Conservation (phyloP, 179 eudicot genomes). For the Monotropa hypopitys region DNA sequence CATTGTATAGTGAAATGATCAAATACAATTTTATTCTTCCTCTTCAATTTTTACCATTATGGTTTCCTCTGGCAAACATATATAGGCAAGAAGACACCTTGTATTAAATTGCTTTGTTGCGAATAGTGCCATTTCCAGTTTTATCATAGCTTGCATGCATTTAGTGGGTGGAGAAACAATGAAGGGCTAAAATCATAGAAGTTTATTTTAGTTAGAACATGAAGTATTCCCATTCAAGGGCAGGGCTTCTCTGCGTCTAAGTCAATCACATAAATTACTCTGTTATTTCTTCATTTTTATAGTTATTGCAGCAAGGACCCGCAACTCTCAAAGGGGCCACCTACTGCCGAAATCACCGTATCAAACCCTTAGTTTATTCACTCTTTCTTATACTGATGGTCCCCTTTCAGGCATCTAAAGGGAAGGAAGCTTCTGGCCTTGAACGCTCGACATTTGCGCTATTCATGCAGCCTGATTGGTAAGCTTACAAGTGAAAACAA, state of each 20-base stretch:
- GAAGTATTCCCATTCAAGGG: not conserved
- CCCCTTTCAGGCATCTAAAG: conserved; percentile 58
- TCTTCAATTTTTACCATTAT: too few species aligned
- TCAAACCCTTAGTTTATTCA: not conserved
- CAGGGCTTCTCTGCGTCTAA: not conserved
- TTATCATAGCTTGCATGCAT: not conserved
- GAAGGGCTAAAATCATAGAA: not conserved
- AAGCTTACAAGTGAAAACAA: conserved; percentile 8
- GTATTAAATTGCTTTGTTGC: not conserved
- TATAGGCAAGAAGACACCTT: not conserved
- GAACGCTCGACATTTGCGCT: conserved; percentile 92
- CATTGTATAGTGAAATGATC: too few species aligned
- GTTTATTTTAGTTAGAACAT: not conserved
- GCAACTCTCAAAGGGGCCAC: not conserved
- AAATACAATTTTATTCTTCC: too few species aligned
- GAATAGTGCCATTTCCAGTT: not conserved
- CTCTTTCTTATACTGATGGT: not conserved
- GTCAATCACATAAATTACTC: not conserved
- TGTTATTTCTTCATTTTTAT: not conserved
- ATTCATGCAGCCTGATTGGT: conserved; percentile 99
- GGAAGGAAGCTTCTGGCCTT: conserved; percentile 49
- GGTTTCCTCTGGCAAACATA: not conserved
- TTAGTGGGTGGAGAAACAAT: not conserved
- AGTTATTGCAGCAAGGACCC: not conserved
- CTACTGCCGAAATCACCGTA: not conserved